Evolutionary conservation across 192 early-diverging fungal species (phyloP).

Genomic region (Dimargaris cristalligena): DNA sequence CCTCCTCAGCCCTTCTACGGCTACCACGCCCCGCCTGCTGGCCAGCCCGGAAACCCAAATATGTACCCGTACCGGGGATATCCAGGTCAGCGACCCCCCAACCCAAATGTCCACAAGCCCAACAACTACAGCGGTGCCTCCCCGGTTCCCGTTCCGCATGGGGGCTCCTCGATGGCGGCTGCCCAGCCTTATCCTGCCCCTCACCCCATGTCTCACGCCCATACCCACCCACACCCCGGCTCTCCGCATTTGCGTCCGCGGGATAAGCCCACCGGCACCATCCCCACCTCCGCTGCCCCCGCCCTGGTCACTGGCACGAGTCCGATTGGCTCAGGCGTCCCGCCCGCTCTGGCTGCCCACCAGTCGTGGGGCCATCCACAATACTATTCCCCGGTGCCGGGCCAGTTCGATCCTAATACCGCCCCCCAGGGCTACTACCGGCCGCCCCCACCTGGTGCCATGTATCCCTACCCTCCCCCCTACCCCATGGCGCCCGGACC

Average conservation of each 20-base stretch:
- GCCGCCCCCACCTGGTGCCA: constrained; percentile 1
- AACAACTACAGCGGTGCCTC: neutral
- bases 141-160: neutral
- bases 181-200: neutral
- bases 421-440: neutral
- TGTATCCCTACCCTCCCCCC: constrained; percentile 18
- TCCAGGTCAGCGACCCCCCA: neutral
- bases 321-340: no score
- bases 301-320: neutral
- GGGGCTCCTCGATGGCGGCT: neutral
- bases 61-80: constrained; percentile 9
- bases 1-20: constrained; percentile 1
- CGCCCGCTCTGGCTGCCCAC: constrained; percentile 1
- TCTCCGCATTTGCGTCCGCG: constrained; percentile 10
- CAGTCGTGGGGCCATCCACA: constrained; percentile 4
- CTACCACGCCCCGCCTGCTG: neutral
- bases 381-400: constrained; percentile 2
- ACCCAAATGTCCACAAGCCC: neutral
- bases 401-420: constrained; percentile 5
- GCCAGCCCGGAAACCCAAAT: neutral
- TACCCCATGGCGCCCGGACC: constrained; percentile 22
- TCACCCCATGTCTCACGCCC: neutral
- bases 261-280: constrained; percentile 4
- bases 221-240: neutral
- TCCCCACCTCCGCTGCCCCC: neutral